These are phyloP conservation scores for Gnetum montanum DNA, from an alignment of 75 land plant genomes.

Conservation along the genomic window DNA sequence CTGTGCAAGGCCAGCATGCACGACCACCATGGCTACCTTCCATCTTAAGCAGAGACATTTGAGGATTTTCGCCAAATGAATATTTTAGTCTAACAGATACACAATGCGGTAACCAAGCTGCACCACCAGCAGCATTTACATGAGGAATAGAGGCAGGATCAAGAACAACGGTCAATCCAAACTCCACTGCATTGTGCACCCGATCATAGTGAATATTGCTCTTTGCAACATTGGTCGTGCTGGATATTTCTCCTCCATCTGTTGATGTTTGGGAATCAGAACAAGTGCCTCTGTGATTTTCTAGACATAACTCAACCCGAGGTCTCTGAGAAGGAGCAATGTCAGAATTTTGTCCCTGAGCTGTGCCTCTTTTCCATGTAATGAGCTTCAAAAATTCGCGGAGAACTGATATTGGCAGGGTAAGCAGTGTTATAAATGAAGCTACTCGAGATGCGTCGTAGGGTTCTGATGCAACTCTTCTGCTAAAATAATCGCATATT, in stretches of 20 bases:
- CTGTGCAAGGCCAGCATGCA: slow-evolving; percentile 73
- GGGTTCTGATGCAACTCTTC: slow-evolving; percentile 97
- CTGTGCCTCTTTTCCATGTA: slow-evolving; percentile 82
- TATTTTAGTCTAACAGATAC: slow-evolving; percentile 82
- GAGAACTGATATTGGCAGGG: slow-evolving; percentile 77
- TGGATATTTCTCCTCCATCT: slow-evolving; percentile 10
- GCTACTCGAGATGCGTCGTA: slow-evolving; percentile 99
- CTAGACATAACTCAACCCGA: slow-evolving; percentile 83
- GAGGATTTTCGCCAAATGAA: slow-evolving; percentile 59
- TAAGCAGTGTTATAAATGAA: slow-evolving; percentile 95
- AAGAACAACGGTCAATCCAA: slow-evolving; percentile 77
- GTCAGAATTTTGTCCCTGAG: slow-evolving; percentile 62
- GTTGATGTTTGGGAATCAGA: slow-evolving; percentile 16
- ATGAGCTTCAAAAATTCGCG: slow-evolving; percentile 89
- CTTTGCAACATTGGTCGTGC: slow-evolving; percentile 21
- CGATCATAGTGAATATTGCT: slow-evolving; percentile 92
- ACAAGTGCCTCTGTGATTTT: slow-evolving; percentile 48
- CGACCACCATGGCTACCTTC: slow-evolving; percentile 98
- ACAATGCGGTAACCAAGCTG: slow-evolving; percentile 98
- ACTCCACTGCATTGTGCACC: slow-evolving; percentile 63
- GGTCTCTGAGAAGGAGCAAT: slow-evolving; percentile 56
- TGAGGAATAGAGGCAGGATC: slow-evolving; percentile 80
- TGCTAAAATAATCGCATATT: slow-evolving; percentile 92
- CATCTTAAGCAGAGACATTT: slow-evolving; percentile 58
- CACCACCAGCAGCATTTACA: slow-evolving; percentile 96